Conservation (phyloP, 306 rosid species). For the Rosa persica region DNA sequence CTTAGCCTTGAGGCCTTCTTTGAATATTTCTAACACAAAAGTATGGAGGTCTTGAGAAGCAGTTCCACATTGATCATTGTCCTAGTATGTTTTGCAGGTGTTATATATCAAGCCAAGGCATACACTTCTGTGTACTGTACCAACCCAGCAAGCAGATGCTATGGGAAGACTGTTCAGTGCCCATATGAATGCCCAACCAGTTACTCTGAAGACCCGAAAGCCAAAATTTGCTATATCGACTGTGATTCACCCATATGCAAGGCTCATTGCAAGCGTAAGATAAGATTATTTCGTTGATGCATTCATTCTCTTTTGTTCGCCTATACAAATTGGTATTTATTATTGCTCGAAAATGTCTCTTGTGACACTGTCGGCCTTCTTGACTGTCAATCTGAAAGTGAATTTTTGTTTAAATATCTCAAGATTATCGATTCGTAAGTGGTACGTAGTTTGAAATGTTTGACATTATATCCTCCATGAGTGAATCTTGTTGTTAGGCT, state of each 20-base stretch:
- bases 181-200: conserved; percentile 23
- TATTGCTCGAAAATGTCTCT: too few relatives aligned
- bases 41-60: conserved; percentile 9
- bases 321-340: neutral
- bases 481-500: neutral
- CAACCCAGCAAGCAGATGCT: conserved; percentile 5
- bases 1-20: neutral
- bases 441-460: too few relatives aligned
- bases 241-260: conserved; percentile 45
- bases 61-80: conserved; percentile 7
- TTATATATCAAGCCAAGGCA: conserved; percentile 11
- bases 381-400: neutral
- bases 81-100: neutral
- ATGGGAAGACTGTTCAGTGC: conserved; percentile 12
- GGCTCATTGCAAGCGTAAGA: conserved; percentile 37
- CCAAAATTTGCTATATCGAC: conserved; percentile 42
- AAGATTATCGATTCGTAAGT: too few relatives aligned
- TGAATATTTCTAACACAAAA: neutral
- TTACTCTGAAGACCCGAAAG: conserved; percentile 31
- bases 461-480: too few relatives aligned
- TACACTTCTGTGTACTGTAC: neutral
- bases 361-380: neutral
- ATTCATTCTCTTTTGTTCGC: neutral
- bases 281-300: neutral
- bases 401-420: neutral